Percentiles rank a stretch among this genome's conserved stretches.
These are phyloP conservation scores for Lepidium africanum DNA, from an alignment of 345 rosid genomes.

Conservation along the genomic window DNA sequence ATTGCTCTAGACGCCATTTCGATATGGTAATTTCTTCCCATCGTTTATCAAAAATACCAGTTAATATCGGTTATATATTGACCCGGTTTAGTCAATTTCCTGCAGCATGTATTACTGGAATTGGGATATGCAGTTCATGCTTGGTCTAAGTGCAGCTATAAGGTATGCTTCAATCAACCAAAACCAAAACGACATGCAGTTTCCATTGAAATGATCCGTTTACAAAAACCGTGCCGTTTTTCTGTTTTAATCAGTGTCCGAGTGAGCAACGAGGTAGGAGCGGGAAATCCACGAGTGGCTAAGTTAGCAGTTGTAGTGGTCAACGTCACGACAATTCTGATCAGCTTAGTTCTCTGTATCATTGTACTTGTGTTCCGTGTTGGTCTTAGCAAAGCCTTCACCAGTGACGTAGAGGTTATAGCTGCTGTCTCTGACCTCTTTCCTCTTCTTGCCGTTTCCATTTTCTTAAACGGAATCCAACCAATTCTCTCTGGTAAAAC, in stretches of 20 bases:
- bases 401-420: slow-evolving; percentile 55
- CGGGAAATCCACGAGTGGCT: slow-evolving; percentile 67
- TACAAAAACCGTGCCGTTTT: not conserved
- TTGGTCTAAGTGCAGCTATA: slow-evolving; percentile 78
- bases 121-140: slow-evolving; percentile 88
- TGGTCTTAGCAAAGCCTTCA: slow-evolving; percentile 64
- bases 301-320: slow-evolving; percentile 75
- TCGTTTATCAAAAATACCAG: not conserved
- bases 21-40: slow-evolving; percentile 46
- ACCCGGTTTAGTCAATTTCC: not conserved
- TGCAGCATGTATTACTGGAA: slow-evolving; percentile 78
- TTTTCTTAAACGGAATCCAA: slow-evolving; percentile 82
- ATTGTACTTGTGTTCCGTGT: slow-evolving; percentile 44
- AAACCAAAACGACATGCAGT: not conserved
- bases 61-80: not conserved
- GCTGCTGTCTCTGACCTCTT: slow-evolving; percentile 55
- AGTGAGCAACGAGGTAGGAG: slow-evolving; percentile 90
- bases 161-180: slow-evolving; percentile 32
- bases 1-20: slow-evolving; percentile 78
- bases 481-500: slow-evolving; percentile 85
- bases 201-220: not conserved
- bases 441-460: slow-evolving; percentile 78
- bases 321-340: slow-evolving; percentile 46
- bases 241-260: slow-evolving; percentile 43
- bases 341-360: slow-evolving; percentile 48